A percentile compares a stretch with the other conserved stretches of the same genome.
Evolutionary conservation across 768 basidiomycete species (phyloP).

Genomic region (Pulveroboletus sp.): DNA sequence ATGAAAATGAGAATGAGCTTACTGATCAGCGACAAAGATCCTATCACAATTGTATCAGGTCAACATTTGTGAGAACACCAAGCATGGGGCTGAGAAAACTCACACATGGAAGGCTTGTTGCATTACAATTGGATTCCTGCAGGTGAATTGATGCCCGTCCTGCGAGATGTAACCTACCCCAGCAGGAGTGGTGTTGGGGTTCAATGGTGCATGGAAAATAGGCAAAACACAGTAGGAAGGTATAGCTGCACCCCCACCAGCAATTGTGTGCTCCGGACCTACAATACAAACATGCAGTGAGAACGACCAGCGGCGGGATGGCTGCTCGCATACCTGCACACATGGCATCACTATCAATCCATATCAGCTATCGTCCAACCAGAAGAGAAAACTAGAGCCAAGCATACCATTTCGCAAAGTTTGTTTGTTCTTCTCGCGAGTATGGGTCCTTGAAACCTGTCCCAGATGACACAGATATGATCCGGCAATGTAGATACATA

Average conservation of each 20-base stretch:
- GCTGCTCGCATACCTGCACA: constrained; percentile 39
- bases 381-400: background rate
- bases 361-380: background rate
- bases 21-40: constrained; percentile 57
- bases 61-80: background rate
- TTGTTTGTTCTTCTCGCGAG: constrained; percentile 51
- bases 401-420: constrained; percentile 53
- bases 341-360: constrained; percentile 42
- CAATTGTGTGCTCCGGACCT: constrained; percentile 52
- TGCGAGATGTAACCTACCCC: constrained; percentile 49
- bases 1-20: background rate
- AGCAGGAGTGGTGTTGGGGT: constrained; percentile 23
- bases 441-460: constrained; percentile 65
- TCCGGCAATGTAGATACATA: background rate
- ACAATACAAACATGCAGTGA: background rate
- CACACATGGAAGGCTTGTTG: constrained; percentile 62
- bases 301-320: background rate
- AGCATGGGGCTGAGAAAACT: constrained; percentile 16
- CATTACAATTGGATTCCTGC: constrained; percentile 50
- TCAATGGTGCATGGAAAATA: constrained; percentile 45
- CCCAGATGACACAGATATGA: background rate
- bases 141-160: constrained; percentile 55
- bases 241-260: constrained; percentile 36
- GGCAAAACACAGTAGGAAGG: constrained; percentile 56
- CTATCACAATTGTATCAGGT: constrained; percentile 23